Evolutionary conservation across 176 grass and related monocot species (phyloP).

Genomic region (Aegilops tauschii): DNA sequence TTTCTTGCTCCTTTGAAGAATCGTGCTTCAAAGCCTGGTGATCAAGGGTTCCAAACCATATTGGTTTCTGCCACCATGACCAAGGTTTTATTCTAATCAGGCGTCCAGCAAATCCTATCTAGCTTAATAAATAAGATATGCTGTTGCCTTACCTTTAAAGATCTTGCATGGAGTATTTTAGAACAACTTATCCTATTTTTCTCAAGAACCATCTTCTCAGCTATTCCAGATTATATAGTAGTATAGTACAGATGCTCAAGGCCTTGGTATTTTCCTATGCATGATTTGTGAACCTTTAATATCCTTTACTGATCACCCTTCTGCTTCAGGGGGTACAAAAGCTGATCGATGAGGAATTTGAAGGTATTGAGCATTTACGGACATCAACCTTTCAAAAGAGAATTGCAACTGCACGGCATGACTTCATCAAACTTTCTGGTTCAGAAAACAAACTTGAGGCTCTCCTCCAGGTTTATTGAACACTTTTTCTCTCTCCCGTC

Average conservation of each 20-base stretch:
- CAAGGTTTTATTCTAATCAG: slow-evolving; percentile 47
- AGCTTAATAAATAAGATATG: neutral
- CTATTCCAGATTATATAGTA: slow-evolving; percentile 2
- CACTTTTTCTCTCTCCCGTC: slow-evolving; percentile 7
- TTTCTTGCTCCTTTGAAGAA: slow-evolving; percentile 91
- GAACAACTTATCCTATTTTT: neutral
- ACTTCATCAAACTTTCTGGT: slow-evolving; percentile 93
- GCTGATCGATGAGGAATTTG: slow-evolving; percentile 90
- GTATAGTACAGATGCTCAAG: neutral
- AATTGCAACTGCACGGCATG: slow-evolving; percentile 93
- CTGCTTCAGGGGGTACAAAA: slow-evolving; percentile 78
- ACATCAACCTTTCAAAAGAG: slow-evolving; percentile 91
- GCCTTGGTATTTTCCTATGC: neutral
- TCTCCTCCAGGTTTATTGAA: slow-evolving; percentile 80
- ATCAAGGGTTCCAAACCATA: slow-evolving; percentile 91
- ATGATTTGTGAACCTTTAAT: neutral
- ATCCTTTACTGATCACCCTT: slow-evolving; percentile 5
- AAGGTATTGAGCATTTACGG: slow-evolving; percentile 88
- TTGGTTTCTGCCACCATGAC: slow-evolving; percentile 93
- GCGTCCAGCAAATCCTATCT: neutral
- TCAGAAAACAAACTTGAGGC: slow-evolving; percentile 94
- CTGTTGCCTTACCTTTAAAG: neutral
- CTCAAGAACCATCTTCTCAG: neutral
- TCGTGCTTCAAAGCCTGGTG: slow-evolving; percentile 64
- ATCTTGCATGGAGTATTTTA: neutral